Evolutionary conservation across 139 green algal species (phyloP).

Genomic region (Chlorella sorokiniana): DNA sequence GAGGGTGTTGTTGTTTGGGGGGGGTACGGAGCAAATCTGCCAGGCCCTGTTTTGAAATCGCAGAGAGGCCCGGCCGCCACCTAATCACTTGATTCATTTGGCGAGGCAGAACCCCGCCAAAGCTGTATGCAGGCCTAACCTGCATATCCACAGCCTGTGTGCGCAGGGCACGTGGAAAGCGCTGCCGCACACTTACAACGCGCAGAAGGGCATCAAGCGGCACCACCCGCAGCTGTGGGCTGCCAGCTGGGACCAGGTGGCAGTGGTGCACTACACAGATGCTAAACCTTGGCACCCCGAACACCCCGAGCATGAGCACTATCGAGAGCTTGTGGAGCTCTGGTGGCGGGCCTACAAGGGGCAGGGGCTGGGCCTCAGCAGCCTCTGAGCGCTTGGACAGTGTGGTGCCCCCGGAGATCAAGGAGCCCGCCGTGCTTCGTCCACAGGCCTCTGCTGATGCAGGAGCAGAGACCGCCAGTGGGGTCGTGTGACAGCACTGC

Average conservation of each 20-base stretch:
- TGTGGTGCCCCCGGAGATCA: too few species aligned
- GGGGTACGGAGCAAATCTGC: too few species aligned
- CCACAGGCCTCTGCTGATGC: too few species aligned
- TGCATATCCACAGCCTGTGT: neutral
- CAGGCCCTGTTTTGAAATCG: too few species aligned
- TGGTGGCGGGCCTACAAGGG: constrained; percentile 1
- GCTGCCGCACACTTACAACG: constrained; percentile 18
- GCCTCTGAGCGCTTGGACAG: too few species aligned
- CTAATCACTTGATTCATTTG: too few species aligned
- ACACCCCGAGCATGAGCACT: constrained; percentile 8
- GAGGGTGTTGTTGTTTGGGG: neutral
- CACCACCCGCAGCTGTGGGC: constrained; percentile 28
- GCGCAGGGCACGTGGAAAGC: neutral
- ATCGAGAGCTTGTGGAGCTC: neutral
- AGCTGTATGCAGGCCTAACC: too few species aligned
- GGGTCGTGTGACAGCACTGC: too few species aligned
- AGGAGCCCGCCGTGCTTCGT: too few species aligned
- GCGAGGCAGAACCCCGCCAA: too few species aligned
- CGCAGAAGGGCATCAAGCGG: constrained; percentile 1
- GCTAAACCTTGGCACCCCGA: constrained; percentile 12
- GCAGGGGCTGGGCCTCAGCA: neutral
- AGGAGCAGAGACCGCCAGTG: too few species aligned
- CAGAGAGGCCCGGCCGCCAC: too few species aligned
- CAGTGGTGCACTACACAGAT: constrained; percentile 12
- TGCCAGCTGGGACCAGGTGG: neutral